Evolutionary conservation across 1,139 yeast species (phyloP), one percentile per base, ranked within the genome.

Genomic region (Candida albicans): DNA sequence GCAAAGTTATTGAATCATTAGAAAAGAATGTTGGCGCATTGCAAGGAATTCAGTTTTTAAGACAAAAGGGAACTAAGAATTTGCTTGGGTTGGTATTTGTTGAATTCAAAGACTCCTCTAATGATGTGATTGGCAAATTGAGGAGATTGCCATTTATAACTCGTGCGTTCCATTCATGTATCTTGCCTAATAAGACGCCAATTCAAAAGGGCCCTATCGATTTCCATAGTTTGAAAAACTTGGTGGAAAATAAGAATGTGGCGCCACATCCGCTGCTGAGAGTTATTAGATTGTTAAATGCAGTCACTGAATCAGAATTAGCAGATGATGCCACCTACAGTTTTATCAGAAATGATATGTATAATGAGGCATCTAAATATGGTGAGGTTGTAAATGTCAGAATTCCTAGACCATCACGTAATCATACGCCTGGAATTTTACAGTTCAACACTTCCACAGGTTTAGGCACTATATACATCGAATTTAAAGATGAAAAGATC

Each of bases 401-500:
- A 47, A 78, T 89, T n/a, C 91, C 95, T 0, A 70, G 79, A 51
- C 93, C 93, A 0, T 73, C 75, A 2, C 70, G 73, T 26, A 81
- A 77, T 34, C 77, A 58, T 41, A 62, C 70, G 0, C 74, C 76
- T 1, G 76, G 75, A 0, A 54, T 71, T 29, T 63, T 65, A 50
- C 73, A 80, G 59, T 63, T 75, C 53, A 56, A 67, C 14, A 30
- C 10, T 13, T 70, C 71, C 33, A 77, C 82, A 1, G 89, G 88
- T 3, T 76, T 84, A 33, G 96, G 96, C 0, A 84, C 80, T 52
- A 73, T 87, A 0, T 89, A 73, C 58, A 79, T 87, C 33, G 82
- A 84, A 60, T 89, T 84, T 61, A 74, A 70, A 2, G 68, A 70
- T 13, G 66, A 70, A 4, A 75, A 74, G 2, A 64, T 67, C 7